phyloP scores from a whole-genome alignment of 2,329 filamentous ascomycete species.

The Cercospora zeae-maydis region DNA sequence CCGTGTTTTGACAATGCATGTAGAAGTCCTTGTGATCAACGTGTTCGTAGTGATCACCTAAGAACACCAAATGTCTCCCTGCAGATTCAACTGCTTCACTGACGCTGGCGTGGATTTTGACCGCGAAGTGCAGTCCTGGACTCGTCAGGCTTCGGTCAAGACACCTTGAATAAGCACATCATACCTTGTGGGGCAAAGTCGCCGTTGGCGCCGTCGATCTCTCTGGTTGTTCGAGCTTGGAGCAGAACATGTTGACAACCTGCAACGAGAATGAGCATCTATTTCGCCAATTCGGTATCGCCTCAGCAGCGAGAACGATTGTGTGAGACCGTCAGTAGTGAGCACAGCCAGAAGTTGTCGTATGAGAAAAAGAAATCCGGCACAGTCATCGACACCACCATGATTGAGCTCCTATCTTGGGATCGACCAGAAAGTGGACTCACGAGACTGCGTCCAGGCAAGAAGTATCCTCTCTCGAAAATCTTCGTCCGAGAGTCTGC shows the following conservation, averaged over 20 bases:
- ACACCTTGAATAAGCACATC: background rate
- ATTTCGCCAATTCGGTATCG: background rate
- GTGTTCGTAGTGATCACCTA: constrained; percentile 38
- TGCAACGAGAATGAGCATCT: background rate
- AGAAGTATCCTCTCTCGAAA: constrained; percentile 38
- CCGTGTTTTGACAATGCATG: constrained; percentile 42
- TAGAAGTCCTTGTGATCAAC: constrained; percentile 40
- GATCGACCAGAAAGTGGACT: constrained; percentile 13
- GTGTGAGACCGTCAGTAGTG: background rate
- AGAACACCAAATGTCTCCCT: constrained; percentile 36
- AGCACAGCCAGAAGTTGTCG: too few relatives aligned
- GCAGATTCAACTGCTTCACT: constrained; percentile 36
- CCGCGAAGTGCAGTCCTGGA: constrained; percentile 33
- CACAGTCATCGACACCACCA: background rate
- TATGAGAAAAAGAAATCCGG: background rate
- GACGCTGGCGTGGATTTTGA: constrained; percentile 33
- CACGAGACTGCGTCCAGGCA: constrained; percentile 41
- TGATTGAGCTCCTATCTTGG: background rate
- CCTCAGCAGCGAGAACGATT: background rate
- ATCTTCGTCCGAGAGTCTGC: constrained; percentile 30
- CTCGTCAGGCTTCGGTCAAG: background rate
- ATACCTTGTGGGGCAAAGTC: constrained; percentile 12
- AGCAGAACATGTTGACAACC: constrained; percentile 37
- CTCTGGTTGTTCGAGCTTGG: constrained; percentile 31
- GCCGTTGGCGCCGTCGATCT: constrained; percentile 9